Evolutionary conservation across 179 eudicot genomes (phyloP).

Genomic region (Beta corolliflora): DNA sequence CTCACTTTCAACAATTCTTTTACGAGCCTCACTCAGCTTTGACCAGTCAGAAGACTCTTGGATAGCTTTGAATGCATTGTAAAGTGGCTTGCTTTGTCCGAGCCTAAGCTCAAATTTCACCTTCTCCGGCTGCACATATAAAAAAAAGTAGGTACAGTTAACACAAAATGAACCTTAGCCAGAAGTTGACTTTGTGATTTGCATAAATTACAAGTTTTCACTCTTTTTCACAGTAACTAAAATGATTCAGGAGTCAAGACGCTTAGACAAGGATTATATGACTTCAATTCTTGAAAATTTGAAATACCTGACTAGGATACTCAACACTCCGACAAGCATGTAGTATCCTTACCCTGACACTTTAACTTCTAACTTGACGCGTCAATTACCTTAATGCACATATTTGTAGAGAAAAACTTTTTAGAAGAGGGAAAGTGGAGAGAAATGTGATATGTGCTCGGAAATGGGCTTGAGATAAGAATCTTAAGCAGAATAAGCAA

Average conservation of each 20-base stretch:
- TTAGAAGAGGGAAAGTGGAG: too few species aligned
- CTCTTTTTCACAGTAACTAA: neutral
- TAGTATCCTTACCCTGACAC: too few species aligned
- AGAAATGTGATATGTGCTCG: too few species aligned
- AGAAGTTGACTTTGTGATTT: neutral
- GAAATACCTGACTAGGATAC: too few species aligned
- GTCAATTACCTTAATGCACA: too few species aligned
- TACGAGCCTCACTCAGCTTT: conserved; percentile 71
- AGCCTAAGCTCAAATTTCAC: conserved; percentile 88
- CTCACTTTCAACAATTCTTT: conserved; percentile 92
- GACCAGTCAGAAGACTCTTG: conserved; percentile 81
- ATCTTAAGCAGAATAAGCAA: too few species aligned
- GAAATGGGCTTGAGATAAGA: too few species aligned
- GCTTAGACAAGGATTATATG: neutral
- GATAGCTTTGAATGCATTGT: conserved; percentile 85
- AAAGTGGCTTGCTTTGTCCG: conserved; percentile 94
- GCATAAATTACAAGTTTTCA: neutral
- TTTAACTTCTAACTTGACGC: too few species aligned
- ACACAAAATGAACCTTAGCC: conserved; percentile 8
- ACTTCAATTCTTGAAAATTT: too few species aligned
- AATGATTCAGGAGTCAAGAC: neutral
- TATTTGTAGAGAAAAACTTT: too few species aligned
- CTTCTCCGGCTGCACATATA: conserved; percentile 80
- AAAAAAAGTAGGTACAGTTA: conserved; percentile 5
- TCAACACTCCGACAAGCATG: too few species aligned